These are phyloP conservation scores for Magnaporthales sp. DNA, from an alignment of 2,329 filamentous ascomycete genomes.

Conservation along the genomic window DNA sequence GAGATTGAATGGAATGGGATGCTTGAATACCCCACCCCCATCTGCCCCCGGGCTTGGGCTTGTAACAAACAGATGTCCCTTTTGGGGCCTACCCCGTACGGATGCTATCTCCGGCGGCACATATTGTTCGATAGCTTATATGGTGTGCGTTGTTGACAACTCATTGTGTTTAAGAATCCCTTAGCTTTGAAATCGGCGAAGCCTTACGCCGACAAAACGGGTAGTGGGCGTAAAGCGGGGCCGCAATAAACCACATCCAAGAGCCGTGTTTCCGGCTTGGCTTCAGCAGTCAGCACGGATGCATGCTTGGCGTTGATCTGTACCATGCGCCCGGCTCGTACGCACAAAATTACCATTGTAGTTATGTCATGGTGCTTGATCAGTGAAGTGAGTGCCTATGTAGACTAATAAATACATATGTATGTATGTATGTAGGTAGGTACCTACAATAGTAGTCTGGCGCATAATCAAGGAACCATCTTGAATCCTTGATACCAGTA, in stretches of 20 bases:
- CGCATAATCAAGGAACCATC: no score
- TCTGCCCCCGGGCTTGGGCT: neutral
- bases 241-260: no score
- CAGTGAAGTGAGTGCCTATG: no score
- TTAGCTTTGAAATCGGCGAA: neutral
- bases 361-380: neutral
- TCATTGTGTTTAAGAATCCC: neutral
- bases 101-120: neutral
- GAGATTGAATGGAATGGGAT: neutral
- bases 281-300: neutral
- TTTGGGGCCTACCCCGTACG: neutral
- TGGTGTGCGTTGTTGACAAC: neutral
- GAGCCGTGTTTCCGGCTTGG: slow-evolving; percentile 3
- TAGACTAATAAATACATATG: no score
- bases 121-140: neutral
- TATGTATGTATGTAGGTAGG: no score
- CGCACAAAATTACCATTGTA: neutral
- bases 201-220: neutral
- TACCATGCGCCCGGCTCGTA: neutral
- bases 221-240: neutral
- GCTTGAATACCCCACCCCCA: neutral
- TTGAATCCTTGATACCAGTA: no score
- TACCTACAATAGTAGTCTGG: no score
- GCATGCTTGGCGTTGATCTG: neutral
- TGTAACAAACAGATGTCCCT: neutral